phyloP scores from a whole-genome alignment of 495 filamentous ascomycete species.

The Evernia prunastri region DNA sequence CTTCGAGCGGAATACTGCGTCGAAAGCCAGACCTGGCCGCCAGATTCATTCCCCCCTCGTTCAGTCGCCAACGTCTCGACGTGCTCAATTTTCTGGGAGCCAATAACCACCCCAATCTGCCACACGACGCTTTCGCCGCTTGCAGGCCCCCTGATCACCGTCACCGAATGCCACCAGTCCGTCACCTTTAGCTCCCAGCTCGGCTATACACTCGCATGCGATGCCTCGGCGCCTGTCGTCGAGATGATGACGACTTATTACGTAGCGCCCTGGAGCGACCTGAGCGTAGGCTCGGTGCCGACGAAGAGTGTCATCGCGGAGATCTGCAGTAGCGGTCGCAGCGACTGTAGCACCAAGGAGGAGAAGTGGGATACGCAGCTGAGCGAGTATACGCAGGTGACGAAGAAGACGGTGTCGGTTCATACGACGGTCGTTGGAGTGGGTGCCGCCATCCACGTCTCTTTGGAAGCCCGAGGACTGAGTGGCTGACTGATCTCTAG shows the following conservation, averaged over 20 bases:
- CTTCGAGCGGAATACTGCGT: too few species aligned
- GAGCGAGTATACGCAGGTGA: slow-evolving; percentile 3
- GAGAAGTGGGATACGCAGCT: slow-evolving; percentile 2
- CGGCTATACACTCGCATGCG: not conserved
- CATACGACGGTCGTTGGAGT: not conserved
- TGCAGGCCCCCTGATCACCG: not conserved
- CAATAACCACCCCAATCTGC: slow-evolving; percentile 10
- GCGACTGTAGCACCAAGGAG: not conserved
- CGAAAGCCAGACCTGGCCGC: not conserved
- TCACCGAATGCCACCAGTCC: slow-evolving; percentile 20
- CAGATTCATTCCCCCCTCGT: not conserved
- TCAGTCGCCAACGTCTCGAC: not conserved
- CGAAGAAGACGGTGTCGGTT: not conserved
- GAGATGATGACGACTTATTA: slow-evolving; percentile 15
- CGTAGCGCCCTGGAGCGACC: slow-evolving; percentile 16
- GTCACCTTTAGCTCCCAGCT: slow-evolving; percentile 16
- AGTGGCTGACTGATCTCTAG: not conserved
- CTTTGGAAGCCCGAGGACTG: too few species aligned
- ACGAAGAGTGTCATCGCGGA: not conserved
- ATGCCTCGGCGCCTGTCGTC: not conserved
- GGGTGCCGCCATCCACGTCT: not conserved
- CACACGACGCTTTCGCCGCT: slow-evolving; percentile 14
- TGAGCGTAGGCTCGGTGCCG: slow-evolving; percentile 10
- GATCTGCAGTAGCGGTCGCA: not conserved
- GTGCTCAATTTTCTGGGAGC: not conserved